Conservation (phyloP, 1,284 basidiomycete species). For the Ustilago xerochloae region DNA sequence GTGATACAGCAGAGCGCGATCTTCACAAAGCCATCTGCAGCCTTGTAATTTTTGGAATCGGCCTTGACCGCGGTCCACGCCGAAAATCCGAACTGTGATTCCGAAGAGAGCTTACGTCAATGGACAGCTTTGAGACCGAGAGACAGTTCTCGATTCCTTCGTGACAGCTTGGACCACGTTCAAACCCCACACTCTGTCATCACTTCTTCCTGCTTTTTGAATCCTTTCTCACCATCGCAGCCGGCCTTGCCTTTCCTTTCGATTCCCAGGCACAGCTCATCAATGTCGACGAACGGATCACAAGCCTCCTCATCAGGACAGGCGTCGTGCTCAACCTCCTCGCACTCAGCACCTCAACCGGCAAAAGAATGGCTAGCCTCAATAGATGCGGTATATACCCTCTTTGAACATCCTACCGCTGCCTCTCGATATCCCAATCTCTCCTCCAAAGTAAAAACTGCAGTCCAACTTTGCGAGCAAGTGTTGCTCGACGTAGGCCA, state of each 20-base stretch:
- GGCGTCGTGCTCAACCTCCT: no score
- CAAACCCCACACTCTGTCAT: not conserved
- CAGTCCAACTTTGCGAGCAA: conserved; percentile 54
- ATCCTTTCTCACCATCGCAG: not conserved
- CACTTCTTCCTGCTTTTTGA: not conserved
- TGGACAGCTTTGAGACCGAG: not conserved
- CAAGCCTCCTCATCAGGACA: not conserved
- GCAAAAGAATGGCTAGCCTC: conserved; percentile 54
- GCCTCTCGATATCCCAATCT: conserved; percentile 41
- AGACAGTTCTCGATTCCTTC: no score
- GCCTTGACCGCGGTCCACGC: not conserved
- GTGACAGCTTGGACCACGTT: not conserved
- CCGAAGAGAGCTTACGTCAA: conserved; percentile 3
- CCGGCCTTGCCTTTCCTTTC: not conserved
- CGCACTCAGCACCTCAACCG: conserved; percentile 5
- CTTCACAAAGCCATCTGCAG: not conserved
- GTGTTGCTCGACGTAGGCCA: conserved; percentile 58
- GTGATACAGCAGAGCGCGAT: not conserved
- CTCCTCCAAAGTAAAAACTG: conserved; percentile 40
- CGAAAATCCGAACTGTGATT: not conserved
- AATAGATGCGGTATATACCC: conserved; percentile 61
- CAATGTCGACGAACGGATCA: conserved; percentile 18
- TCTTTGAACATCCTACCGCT: conserved; percentile 48
- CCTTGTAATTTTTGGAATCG: not conserved
- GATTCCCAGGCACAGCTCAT: not conserved